phyloP scores from a whole-genome alignment of 2,329 filamentous ascomycete species.

The Sporothrix variecibatus region DNA sequence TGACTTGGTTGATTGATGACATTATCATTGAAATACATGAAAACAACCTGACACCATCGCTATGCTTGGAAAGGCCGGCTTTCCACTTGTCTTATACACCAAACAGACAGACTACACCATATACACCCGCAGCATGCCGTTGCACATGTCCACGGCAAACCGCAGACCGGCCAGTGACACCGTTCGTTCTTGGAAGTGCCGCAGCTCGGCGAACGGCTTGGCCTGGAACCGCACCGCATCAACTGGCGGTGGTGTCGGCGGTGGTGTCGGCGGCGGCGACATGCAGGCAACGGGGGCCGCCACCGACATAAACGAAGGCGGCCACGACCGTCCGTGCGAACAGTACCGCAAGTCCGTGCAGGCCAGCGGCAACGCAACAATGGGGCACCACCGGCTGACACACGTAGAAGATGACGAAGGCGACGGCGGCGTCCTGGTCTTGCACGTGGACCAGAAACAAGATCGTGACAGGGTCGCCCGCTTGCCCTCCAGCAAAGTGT shows the following conservation, averaged over 20 bases:
- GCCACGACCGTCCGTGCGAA: constrained; percentile 4
- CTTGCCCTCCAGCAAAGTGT: constrained; percentile 8
- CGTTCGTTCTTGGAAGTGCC: constrained; percentile 11
- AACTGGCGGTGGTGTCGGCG: background rate
- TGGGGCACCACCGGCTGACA: constrained; percentile 20
- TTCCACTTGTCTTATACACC: background rate
- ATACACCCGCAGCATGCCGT: constrained; percentile 24
- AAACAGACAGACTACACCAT: constrained; percentile 12
- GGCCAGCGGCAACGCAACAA: constrained; percentile 25
- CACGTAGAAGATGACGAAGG: background rate
- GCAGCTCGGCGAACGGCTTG: constrained; percentile 16
- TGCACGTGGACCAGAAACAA: background rate
- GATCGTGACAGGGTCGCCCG: background rate
- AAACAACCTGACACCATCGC: background rate
- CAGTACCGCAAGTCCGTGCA: constrained; percentile 27
- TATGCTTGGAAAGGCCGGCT: background rate
- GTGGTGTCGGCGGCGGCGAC: constrained; percentile 15
- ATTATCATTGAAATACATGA: background rate
- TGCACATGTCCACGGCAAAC: constrained; percentile 29
- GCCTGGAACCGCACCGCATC: background rate
- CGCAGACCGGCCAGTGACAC: constrained; percentile 21
- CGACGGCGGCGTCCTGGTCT: background rate
- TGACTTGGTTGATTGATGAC: no score
- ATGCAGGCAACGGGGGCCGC: constrained; percentile 2
- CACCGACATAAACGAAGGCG: background rate